Base-by-base conservation (phyloP, 345 rosid species). In the Syzygium grande region DNA sequence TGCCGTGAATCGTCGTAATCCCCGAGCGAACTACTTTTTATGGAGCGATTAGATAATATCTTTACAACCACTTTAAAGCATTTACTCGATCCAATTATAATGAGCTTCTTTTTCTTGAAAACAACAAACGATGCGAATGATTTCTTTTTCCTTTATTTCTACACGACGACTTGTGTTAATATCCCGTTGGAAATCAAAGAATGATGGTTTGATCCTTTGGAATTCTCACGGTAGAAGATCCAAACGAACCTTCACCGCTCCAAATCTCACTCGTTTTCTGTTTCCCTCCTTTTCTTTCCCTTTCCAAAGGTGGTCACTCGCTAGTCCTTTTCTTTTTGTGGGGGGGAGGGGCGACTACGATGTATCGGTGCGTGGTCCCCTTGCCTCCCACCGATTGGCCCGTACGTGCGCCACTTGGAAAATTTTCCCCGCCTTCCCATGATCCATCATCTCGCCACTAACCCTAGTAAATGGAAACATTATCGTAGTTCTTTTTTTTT, bases 111-210 rank as follows among this genome's bases (percentile, higher is more conserved):
- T 11, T 2, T 5, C 29, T 11, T 25, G 10, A 63, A 63, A 29
- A 61, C 6, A 13, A 61, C 43, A 4, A 3, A 4, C 4, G 9
- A 5, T 61, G 13, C 1, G 0, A 6, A 13, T 1, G 0, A 2
- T 25, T 23, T 58, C 10, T 10, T 9, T 16, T 17, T 4, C 7
- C 5, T 25, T 3, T 68, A 41, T 16, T 16, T 30, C 17, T 1
- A 3, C 13, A 2, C 3, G 12, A 4, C 2, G 2, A 9, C 7
- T 6, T 6, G 6, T 7, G 2, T 73, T 38, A 38, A 11, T 19
- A 38, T 17, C 7, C 27, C 19, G 7, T 34, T 21, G 7, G 15
- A 4, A 38, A 19, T 38, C 49, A 3, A 73, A 73, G 49, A 10
- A 73, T 38, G 38, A 38, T 38, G 22, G 1, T 19, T 9, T 2